These are phyloP conservation scores for Rhynchosporium agropyri DNA, from an alignment of 2,329 filamentous ascomycete species.

Conservation along the genomic window DNA sequence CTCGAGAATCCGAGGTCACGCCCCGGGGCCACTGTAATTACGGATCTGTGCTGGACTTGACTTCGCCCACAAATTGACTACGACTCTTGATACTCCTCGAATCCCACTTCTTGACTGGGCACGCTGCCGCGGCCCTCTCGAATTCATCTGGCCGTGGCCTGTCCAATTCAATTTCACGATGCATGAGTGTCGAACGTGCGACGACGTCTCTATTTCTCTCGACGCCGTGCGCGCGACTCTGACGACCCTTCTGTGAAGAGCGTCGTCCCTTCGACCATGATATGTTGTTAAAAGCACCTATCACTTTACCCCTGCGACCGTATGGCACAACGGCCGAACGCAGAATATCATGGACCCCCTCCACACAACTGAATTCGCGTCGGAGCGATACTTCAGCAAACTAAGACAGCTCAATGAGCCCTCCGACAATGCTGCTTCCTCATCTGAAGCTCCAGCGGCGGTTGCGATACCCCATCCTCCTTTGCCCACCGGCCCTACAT, in stretches of 20 bases:
- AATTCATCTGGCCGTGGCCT: constrained; percentile 20
- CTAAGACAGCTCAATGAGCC: constrained; percentile 55
- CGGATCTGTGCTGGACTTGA: constrained; percentile 6
- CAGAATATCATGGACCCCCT: constrained; percentile 57
- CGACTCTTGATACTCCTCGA: constrained; percentile 1
- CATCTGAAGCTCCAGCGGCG: constrained; percentile 38
- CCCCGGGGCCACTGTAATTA: neutral
- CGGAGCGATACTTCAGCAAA: constrained; percentile 65
- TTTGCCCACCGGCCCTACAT: constrained; percentile 28
- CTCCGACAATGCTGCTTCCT: constrained; percentile 44
- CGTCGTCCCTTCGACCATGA: constrained; percentile 33
- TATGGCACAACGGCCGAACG: constrained; percentile 40
- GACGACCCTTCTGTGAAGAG: constrained; percentile 32
- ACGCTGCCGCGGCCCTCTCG: constrained; percentile 20
- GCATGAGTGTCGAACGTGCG: constrained; percentile 37
- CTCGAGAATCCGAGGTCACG: constrained; percentile 11
- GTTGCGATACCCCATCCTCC: constrained; percentile 9
- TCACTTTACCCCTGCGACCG: constrained; percentile 35
- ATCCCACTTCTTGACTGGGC: constrained; percentile 15
- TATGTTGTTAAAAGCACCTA: constrained; percentile 37
- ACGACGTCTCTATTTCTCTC: constrained; percentile 27
- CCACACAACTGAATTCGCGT: constrained; percentile 68
- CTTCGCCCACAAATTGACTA: neutral
- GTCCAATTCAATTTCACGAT: constrained; percentile 30
- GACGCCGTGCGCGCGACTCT: constrained; percentile 30